Evolutionary conservation across 768 basidiomycete genomes (phyloP), one percentile per base, ranked within the genome.

Genomic region (Trametes cinnabarina): DNA sequence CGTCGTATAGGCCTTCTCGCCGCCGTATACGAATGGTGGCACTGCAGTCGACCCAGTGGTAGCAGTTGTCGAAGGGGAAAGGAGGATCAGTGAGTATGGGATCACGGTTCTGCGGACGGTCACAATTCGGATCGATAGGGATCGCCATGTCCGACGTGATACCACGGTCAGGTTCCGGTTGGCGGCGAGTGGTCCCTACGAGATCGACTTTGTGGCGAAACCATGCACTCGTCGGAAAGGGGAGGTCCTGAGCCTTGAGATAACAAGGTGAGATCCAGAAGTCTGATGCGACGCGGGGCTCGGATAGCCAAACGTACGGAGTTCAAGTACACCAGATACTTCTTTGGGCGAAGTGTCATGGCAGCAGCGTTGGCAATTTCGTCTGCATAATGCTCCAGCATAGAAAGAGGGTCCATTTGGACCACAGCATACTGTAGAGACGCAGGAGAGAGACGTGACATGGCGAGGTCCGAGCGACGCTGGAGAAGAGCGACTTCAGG

Each of bases 61-160:
- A 57, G 22, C 55, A 57, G 40, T 57, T 50, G 2, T 39, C 37
- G 35, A 57, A 49, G 10, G 55, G 55, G 48, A 57, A 57, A 2
- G 55, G 28, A 15, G 55, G n/a, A 8, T 49, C 23, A 17, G 55
- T 17, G 4, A 22, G 19, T 11, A 57, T 25, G 10, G 55, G 40
- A 5, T 2, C 12, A 10, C 55, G 47, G 2, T 48, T 48, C 2
- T 28, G 40, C 6, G 55, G 47, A 32, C 40, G 47, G 10, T 10
- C n/a, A 15, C 10, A 6, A 19, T 57, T 57, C 0, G 55, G 48
- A 19, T 32, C 32, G 22, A 57, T 57, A 20, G 55, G 55, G 3
- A 57, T 43, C 28, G 44, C 55, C 55, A 57, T 57, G 20, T 57
- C 55, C 1, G 47, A 25, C 6, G 55, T 50, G 40, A 57, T 57